phyloP scores from a whole-genome alignment of 768 basidiomycete species.

The Rhodotorula babjevae region DNA sequence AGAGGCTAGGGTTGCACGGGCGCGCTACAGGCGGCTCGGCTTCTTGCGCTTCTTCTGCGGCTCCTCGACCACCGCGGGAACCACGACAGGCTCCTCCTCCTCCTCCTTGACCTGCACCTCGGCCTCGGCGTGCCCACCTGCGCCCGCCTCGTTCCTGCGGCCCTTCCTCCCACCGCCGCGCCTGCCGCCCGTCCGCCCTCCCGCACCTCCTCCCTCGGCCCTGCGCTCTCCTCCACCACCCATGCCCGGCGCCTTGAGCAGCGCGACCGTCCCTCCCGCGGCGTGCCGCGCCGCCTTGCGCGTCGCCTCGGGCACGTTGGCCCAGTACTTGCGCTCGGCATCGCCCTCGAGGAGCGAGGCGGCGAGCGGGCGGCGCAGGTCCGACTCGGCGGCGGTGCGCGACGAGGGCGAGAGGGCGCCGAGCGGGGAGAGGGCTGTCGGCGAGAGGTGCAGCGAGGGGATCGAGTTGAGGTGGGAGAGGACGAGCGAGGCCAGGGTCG shows the following conservation, averaged over 20 bases:
- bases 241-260: constrained; percentile 19
- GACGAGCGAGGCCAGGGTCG: not conserved
- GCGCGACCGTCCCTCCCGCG: constrained; percentile 13
- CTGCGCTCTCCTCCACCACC: not conserved
- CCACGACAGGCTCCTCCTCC: not conserved
- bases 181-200: not conserved
- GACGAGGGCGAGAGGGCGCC: not conserved
- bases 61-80: not conserved
- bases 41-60: constrained; percentile 7
- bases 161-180: not conserved
- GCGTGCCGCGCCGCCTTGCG: constrained; percentile 17
- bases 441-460: constrained; percentile 10
- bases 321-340: constrained; percentile 26
- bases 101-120: too few species aligned
- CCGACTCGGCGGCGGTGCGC: not conserved
- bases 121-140: not conserved
- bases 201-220: not conserved
- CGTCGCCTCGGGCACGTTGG: constrained; percentile 20
- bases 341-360: constrained; percentile 10
- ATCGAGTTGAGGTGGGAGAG: not conserved
- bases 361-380: constrained; percentile 17
- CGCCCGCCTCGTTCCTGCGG: not conserved
- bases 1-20: too few species aligned
- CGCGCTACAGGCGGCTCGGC: not conserved
- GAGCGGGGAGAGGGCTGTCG: not conserved